Percentiles rank a stretch among this genome's conserved stretches.
phyloP scores from a whole-genome alignment of 73 alveolate species.

The Paramecium bursaria region DNA sequence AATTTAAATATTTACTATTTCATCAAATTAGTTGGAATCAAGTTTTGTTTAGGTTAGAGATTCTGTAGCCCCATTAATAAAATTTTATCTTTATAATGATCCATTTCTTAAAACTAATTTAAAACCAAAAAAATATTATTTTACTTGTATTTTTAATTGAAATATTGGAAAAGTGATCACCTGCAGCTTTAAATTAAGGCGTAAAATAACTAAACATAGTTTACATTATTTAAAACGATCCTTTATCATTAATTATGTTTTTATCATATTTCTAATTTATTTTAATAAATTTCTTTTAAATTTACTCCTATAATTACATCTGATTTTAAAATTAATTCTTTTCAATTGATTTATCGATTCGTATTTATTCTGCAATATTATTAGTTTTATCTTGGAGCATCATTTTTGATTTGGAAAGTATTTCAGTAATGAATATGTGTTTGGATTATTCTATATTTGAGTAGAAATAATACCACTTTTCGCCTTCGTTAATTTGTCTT shows the following conservation, averaged over 20 bases:
- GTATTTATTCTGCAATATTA: too few species aligned
- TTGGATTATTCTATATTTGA: neutral
- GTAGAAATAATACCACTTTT: neutral
- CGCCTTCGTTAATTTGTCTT: constrained; percentile 6
- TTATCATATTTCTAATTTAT: too few species aligned
- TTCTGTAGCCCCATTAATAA: constrained; percentile 56
- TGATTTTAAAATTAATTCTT: neutral
- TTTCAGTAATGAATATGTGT: neutral
- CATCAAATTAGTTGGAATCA: constrained; percentile 8
- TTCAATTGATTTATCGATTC: neutral
- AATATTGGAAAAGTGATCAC: neutral
- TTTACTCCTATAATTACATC: neutral
- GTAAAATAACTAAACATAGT: neutral
- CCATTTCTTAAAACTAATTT: neutral
- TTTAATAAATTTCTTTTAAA: too few species aligned
- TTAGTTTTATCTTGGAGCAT: too few species aligned
- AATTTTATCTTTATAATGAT: too few species aligned
- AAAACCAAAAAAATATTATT: neutral
- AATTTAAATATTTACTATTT: neutral
- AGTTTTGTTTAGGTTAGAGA: neutral
- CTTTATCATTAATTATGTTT: too few species aligned
- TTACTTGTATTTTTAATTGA: neutral
- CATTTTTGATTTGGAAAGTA: neutral
- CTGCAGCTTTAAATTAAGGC: neutral
- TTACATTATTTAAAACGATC: too few species aligned